A percentile compares a stretch with the other conserved stretches of the same genome.
Conservation (phyloP, 2,329 filamentous ascomycete genomes). For the Beauveria sp. region DNA sequence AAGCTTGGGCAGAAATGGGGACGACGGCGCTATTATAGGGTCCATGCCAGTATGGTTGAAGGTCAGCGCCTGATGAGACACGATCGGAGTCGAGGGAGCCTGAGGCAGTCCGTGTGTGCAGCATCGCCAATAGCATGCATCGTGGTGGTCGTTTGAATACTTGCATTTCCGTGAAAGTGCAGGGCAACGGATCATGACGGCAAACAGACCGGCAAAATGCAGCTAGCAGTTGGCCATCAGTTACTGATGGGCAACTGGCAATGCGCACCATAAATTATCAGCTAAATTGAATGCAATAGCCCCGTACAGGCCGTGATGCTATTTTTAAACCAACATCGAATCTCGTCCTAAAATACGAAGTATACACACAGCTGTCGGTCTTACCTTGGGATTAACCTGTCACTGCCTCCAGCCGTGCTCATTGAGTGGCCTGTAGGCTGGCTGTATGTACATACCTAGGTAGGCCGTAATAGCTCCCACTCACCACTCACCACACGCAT, state of each 20-base stretch:
- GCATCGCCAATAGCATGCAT: neutral
- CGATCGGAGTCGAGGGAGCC: neutral
- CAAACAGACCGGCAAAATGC: neutral
- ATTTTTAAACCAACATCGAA: neutral
- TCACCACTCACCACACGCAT: no score
- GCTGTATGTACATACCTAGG: no score
- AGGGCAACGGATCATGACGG: neutral
- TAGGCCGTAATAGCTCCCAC: no score
- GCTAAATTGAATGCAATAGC: neutral
- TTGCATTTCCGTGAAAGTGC: neutral
- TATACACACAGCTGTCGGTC: neutral
- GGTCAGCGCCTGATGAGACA: neutral
- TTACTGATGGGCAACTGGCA: neutral
- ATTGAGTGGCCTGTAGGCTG: no score
- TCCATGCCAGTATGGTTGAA: neutral
- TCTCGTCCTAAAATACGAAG: neutral
- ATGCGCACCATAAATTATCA: neutral
- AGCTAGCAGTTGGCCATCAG: neutral
- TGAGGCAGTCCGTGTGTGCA: neutral
- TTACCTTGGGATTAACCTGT: neutral
- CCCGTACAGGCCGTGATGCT: neutral
- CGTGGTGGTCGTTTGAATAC: neutral
- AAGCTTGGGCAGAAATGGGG: constrained; percentile 7
- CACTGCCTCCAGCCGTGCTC: neutral
- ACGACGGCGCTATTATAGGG: neutral